A percentile compares a stretch with the other conserved stretches of the same genome.
These are phyloP conservation scores for Salvia splendens DNA, from an alignment of 257 asterid species.

Conservation along the genomic window DNA sequence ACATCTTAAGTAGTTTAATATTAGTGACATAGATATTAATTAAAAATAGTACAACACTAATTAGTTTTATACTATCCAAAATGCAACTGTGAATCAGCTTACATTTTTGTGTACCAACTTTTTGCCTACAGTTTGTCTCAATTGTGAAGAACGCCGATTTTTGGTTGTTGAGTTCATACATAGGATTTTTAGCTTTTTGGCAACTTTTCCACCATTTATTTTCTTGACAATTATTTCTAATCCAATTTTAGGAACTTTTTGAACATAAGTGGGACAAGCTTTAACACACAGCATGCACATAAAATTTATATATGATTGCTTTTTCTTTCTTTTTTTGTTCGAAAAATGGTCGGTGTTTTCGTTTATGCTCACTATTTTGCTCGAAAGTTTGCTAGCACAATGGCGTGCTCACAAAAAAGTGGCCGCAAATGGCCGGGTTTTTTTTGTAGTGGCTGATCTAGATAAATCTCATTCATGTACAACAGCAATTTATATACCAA, in stretches of 20 bases:
- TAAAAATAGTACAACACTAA: no score
- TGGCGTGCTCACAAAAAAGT: no score
- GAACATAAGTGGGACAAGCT: conserved; percentile 18
- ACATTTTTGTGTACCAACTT: conserved; percentile 32
- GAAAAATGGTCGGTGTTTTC: no score
- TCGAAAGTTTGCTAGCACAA: no score
- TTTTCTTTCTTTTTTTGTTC: not conserved
- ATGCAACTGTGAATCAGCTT: conserved; percentile 36
- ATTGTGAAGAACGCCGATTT: conserved; percentile 27
- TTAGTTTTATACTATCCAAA: not conserved
- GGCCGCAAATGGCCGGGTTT: no score
- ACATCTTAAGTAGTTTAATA: not conserved
- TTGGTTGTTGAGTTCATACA: conserved; percentile 43
- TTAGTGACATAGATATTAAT: not conserved
- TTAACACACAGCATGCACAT: conserved; percentile 2
- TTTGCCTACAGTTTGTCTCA: conserved; percentile 38
- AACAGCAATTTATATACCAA: not conserved
- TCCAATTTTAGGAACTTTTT: not conserved
- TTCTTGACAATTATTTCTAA: conserved; percentile 1
- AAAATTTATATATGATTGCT: not conserved
- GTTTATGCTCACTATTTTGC: no score
- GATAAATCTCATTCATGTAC: not conserved
- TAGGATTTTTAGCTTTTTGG: conserved; percentile 19
- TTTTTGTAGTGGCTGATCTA: no score
- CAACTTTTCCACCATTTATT: conserved; percentile 23